Evolutionary conservation across 192 early-diverging fungal species (phyloP).

Genomic region (Linderina pennispora): DNA sequence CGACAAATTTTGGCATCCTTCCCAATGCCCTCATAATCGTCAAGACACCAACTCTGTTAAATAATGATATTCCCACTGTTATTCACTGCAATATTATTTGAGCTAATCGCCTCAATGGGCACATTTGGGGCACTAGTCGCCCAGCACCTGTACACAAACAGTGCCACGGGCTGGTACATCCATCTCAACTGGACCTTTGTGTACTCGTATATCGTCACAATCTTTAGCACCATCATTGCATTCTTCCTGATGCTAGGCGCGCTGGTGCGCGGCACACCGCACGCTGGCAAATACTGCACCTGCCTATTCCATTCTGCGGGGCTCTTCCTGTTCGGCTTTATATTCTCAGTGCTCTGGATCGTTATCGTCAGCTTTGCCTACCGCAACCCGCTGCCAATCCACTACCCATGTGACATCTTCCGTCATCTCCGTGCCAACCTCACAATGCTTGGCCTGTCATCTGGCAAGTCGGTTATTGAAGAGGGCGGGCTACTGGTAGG

Average conservation of each 20-base stretch:
- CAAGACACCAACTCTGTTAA: too few species aligned
- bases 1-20: too few species aligned
- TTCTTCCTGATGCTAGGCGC: conserved; percentile 21
- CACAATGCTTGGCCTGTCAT: conserved; percentile 26
- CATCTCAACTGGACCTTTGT: conserved; percentile 38
- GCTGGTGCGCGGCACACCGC: conserved; percentile 15
- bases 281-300: conserved; percentile 6
- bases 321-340: conserved; percentile 20
- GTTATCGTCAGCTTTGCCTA: conserved; percentile 40
- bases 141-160: conserved; percentile 41
- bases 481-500: conserved; percentile 35
- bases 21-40: too few species aligned
- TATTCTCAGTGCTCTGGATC: conserved; percentile 32
- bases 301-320: conserved; percentile 19
- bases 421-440: conserved; percentile 20
- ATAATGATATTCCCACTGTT: conserved; percentile 23
- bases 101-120: conserved; percentile 40
- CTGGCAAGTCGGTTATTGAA: conserved; percentile 30
- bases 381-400: conserved; percentile 35
- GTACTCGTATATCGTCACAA: conserved; percentile 26
- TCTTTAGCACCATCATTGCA: conserved; percentile 21
- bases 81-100: conserved; percentile 21
- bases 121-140: conserved; percentile 33
- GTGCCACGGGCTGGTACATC: conserved; percentile 37
- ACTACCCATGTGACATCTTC: conserved; percentile 38